These are phyloP conservation scores for Epichloe sibirici DNA, from an alignment of 2,329 filamentous ascomycete species.

Conservation along the genomic window DNA sequence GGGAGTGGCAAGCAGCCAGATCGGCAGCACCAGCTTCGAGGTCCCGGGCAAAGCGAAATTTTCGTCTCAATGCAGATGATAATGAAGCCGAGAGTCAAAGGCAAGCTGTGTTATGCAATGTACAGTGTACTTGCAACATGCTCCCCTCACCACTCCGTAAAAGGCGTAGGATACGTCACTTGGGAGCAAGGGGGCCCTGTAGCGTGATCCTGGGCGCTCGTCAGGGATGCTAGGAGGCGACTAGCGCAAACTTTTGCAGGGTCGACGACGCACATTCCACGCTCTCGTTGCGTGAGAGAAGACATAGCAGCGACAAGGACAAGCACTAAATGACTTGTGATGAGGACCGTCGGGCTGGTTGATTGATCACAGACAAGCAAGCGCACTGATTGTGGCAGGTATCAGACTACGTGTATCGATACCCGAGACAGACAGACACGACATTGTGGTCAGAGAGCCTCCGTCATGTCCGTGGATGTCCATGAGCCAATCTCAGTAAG, in stretches of 20 bases:
- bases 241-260: slow-evolving; percentile 9
- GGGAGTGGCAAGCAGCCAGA: background rate
- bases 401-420: background rate
- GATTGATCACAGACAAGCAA: too few relatives aligned
- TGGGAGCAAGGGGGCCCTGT: background rate
- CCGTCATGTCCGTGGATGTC: too few relatives aligned
- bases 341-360: background rate
- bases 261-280: background rate
- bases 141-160: background rate
- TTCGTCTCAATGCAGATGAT: background rate
- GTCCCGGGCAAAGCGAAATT: background rate
- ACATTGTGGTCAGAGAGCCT: background rate
- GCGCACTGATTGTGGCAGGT: background rate
- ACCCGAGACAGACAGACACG: background rate
- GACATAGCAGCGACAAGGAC: background rate
- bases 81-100: background rate
- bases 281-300: slow-evolving; percentile 2
- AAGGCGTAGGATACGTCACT: slow-evolving; percentile 4
- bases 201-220: slow-evolving; percentile 1
- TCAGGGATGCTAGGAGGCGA: slow-evolving; percentile 1
- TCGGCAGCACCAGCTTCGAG: background rate
- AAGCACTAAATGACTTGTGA: background rate
- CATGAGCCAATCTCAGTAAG: background rate
- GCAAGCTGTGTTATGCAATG: background rate
- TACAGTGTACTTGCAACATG: background rate